Evolutionary conservation across 495 filamentous ascomycete genomes (phyloP).

Genomic region (Aspergillus campestris): DNA sequence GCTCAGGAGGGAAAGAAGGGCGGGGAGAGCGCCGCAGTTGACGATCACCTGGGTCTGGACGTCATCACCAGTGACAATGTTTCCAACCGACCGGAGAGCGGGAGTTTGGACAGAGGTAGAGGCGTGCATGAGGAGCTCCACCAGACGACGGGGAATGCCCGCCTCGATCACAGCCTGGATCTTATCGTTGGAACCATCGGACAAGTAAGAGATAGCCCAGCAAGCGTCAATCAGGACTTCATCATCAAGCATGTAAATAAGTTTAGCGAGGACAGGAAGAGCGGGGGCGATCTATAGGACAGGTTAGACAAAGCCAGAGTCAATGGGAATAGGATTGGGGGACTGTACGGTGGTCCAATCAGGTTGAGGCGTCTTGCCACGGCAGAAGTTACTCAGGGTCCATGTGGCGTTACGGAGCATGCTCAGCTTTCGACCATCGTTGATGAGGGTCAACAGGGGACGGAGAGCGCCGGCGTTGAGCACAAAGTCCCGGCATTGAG

Average conservation of each 20-base stretch:
- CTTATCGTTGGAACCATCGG: conserved; percentile 98
- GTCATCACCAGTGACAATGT: conserved; percentile 98
- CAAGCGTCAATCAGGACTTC: conserved; percentile 98
- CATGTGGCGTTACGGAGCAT: conserved; percentile 99
- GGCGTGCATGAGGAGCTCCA: conserved; percentile 97
- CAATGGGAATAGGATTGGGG: background rate
- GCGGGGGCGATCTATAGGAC: conserved; percentile 75
- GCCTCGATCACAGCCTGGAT: conserved; percentile 99
- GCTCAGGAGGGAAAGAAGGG: conserved; percentile 82
- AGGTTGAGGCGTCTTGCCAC: conserved; percentile 97
- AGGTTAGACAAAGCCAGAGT: conserved; percentile 9
- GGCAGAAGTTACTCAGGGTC: conserved; percentile 99
- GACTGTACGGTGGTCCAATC: conserved; percentile 82
- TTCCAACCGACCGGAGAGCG: conserved; percentile 92
- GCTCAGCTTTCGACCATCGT: conserved; percentile 96
- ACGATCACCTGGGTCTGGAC: conserved; percentile 99
- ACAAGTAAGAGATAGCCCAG: conserved; percentile 99
- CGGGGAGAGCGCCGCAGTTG: conserved; percentile 90
- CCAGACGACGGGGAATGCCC: conserved; percentile 91
- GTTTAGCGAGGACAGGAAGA: conserved; percentile 91
- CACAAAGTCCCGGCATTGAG: conserved; percentile 92
- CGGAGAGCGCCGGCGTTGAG: conserved; percentile 81
- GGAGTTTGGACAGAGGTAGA: conserved; percentile 98
- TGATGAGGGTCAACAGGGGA: conserved; percentile 79
- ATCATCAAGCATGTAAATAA: conserved; percentile 97